Conservation (phyloP, 2,329 filamentous ascomycete genomes). For the Tympanopsis confertula region DNA sequence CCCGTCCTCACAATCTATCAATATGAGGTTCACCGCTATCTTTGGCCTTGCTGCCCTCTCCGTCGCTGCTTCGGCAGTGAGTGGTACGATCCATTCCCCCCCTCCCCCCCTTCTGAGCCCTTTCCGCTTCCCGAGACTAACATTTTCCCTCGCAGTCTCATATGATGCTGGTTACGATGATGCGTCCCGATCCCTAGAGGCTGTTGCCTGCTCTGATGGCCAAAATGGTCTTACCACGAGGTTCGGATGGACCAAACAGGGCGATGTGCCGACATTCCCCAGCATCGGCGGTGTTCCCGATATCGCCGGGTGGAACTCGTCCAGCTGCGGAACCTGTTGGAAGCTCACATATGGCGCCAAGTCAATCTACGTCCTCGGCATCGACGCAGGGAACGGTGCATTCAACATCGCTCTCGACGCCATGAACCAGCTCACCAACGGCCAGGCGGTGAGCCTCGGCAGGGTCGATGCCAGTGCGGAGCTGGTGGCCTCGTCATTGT, state of each 20-base stretch:
- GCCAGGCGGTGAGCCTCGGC: constrained; percentile 35
- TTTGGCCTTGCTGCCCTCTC: background rate
- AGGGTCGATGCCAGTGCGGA: constrained; percentile 34
- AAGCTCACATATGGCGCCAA: constrained; percentile 35
- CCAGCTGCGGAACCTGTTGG: constrained; percentile 49
- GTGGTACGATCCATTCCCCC: background rate
- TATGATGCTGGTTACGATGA: constrained; percentile 66
- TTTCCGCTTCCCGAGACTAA: background rate
- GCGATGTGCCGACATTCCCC: constrained; percentile 35
- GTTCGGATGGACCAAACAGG: constrained; percentile 45
- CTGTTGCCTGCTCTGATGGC: constrained; percentile 58
- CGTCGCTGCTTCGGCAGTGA: background rate
- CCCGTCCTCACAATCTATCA: no score
- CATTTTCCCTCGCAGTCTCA: constrained; percentile 40
- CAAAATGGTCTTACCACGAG: constrained; percentile 52
- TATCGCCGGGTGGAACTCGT: constrained; percentile 40
- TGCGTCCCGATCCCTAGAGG: constrained; percentile 35
- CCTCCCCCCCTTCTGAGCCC: background rate
- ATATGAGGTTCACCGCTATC: no score
- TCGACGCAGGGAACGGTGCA: constrained; percentile 36
- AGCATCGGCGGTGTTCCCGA: constrained; percentile 40
- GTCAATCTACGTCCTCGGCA: constrained; percentile 40
- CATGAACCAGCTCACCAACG: constrained; percentile 42
- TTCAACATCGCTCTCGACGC: constrained; percentile 46
- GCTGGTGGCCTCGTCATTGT: no score